A percentile compares a stretch with the other conserved stretches of the same genome.
These are phyloP conservation scores for Pneumocystis wakefieldiae DNA, from an alignment of 1,139 yeast genomes.

Conservation along the genomic window DNA sequence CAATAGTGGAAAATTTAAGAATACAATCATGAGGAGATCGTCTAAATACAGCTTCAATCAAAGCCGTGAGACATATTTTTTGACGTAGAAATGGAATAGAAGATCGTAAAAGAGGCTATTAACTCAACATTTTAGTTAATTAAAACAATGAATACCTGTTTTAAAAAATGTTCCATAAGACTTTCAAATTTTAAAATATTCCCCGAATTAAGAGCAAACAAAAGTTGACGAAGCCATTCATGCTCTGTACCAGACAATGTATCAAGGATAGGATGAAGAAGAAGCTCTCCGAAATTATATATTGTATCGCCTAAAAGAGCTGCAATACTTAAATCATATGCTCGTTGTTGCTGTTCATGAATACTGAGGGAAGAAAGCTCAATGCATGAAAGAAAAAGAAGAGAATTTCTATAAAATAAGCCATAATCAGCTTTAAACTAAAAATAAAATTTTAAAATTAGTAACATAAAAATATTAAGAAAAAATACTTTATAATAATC, in stretches of 20 bases:
- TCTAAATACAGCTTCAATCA: constrained; percentile 72
- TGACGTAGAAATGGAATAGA: constrained; percentile 63
- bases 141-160: constrained; percentile 18
- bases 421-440: constrained; percentile 57
- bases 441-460: background rate
- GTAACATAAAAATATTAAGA: background rate
- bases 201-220: constrained; percentile 64
- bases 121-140: background rate
- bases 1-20: constrained; percentile 57
- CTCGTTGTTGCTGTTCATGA: constrained; percentile 43
- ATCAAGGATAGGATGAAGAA: constrained; percentile 71
- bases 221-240: constrained; percentile 59
- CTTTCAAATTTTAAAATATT: constrained; percentile 48
- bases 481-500: constrained; percentile 42
- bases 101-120: constrained; percentile 41
- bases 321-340: constrained; percentile 70
- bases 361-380: constrained; percentile 35
- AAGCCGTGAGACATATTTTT: constrained; percentile 81
- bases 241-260: constrained; percentile 39
- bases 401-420: constrained; percentile 53
- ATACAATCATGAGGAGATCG: constrained; percentile 63
- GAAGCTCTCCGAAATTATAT: constrained; percentile 88
- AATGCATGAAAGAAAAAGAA: constrained; percentile 49
- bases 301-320: constrained; percentile 85
- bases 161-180: constrained; percentile 30